phyloP scores from a whole-genome alignment of 1,284 basidiomycete species.

The Mycena citricolor region DNA sequence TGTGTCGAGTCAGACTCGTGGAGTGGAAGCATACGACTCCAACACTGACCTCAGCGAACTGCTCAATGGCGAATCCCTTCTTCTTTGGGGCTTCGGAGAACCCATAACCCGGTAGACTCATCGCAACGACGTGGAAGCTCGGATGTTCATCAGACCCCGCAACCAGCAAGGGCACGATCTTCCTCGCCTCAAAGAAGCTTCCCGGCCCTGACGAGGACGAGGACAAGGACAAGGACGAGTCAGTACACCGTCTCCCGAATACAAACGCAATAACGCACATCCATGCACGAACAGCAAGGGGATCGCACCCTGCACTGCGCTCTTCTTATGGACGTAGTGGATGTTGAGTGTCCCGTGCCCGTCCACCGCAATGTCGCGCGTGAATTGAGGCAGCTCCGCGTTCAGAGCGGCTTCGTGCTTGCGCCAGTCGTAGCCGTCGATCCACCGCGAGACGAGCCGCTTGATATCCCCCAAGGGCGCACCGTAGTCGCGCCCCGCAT shows the following conservation, averaged over 20 bases:
- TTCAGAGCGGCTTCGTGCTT: slow-evolving; percentile 44
- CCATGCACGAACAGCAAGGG: slow-evolving; percentile 55
- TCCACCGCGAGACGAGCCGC: slow-evolving; percentile 45
- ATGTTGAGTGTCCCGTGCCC: slow-evolving; percentile 43
- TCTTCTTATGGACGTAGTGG: slow-evolving; percentile 52
- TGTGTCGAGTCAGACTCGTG: slow-evolving; percentile 13
- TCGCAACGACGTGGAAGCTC: slow-evolving; percentile 57
- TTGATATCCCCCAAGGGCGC: slow-evolving; percentile 45
- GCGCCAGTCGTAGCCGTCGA: slow-evolving; percentile 47
- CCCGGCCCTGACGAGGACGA: slow-evolving; percentile 50
- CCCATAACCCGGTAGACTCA: slow-evolving; percentile 54
- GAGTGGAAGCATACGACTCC: slow-evolving; percentile 1
- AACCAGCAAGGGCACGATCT: slow-evolving; percentile 50
- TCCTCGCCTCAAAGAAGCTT: slow-evolving; percentile 53
- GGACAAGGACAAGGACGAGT: background rate
- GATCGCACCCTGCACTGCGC: slow-evolving; percentile 41
- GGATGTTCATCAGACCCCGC: slow-evolving; percentile 42
- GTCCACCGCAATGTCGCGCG: slow-evolving; percentile 42
- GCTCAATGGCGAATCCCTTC: slow-evolving; percentile 30
- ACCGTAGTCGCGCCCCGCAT: slow-evolving; percentile 45
- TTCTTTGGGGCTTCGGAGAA: slow-evolving; percentile 46
- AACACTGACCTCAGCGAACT: slow-evolving; percentile 42
- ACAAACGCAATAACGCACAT: slow-evolving; percentile 35
- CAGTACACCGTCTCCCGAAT: background rate
- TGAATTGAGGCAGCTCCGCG: slow-evolving; percentile 47